Evolutionary conservation across 2,329 filamentous ascomycete species (phyloP).

Genomic region (Paraconiothyrium sp.): DNA sequence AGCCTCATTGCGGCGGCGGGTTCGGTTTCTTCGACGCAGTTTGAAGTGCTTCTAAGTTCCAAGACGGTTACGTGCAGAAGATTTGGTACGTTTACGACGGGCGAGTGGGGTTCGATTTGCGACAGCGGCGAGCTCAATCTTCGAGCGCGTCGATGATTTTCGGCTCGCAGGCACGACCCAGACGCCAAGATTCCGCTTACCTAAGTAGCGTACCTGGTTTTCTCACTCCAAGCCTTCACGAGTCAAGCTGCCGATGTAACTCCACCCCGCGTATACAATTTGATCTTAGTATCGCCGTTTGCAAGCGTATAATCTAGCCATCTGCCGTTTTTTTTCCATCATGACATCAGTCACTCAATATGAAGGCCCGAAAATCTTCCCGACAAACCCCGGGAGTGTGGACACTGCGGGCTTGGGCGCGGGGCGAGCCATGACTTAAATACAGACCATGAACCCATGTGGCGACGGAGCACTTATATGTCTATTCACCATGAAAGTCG

Average conservation of each 20-base stretch:
- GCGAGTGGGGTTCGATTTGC: constrained; percentile 1
- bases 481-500: constrained; percentile 3
- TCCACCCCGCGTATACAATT: constrained; percentile 1
- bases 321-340: not conserved
- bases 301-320: not conserved
- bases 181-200: constrained; percentile 20
- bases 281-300: not conserved
- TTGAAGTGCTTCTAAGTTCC: not conserved
- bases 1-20: constrained; percentile 76
- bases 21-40: not conserved
- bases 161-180: not conserved
- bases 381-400: not conserved
- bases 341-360: constrained; percentile 3
- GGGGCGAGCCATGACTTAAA: not conserved
- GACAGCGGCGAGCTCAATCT: constrained; percentile 1
- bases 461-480: not conserved
- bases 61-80: not conserved
- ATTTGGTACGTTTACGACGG: not conserved
- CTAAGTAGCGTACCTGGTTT: constrained; percentile 6
- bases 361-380: constrained; percentile 4
- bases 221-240: not conserved
- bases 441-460: not conserved
- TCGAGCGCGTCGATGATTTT: constrained; percentile 15
- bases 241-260: not conserved
- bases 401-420: not conserved